Conservation (phyloP, 306 rosid species). For the Fragaria nilgerrensis region DNA sequence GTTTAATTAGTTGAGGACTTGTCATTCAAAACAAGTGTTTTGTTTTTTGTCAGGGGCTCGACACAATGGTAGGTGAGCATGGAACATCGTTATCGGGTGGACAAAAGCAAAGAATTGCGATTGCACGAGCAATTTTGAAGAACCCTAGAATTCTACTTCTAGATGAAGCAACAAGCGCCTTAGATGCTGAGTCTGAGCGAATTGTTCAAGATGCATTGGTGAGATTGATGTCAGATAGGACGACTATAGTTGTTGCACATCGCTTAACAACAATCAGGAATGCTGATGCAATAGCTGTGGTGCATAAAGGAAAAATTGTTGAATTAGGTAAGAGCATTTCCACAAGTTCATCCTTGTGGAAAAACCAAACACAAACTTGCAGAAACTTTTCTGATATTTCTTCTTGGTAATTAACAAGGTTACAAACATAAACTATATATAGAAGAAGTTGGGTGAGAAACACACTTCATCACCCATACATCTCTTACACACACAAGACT, state of each 20-base stretch:
- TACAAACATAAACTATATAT: too few species aligned
- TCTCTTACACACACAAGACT: too few species aligned
- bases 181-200: conserved; percentile 89
- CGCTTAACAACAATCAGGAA: conserved; percentile 84
- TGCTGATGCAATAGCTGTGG: conserved; percentile 79
- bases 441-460: too few species aligned
- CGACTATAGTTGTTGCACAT: conserved; percentile 89
- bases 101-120: conserved; percentile 94
- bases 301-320: conserved; percentile 75
- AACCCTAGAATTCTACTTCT: conserved; percentile 84
- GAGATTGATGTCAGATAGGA: conserved; percentile 59
- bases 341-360: too few species aligned
- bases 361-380: too few species aligned
- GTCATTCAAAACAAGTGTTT: neutral
- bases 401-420: too few species aligned
- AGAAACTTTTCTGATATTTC: too few species aligned
- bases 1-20: neutral
- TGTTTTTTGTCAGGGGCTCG: conserved; percentile 48
- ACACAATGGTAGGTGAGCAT: conserved; percentile 68
- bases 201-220: conserved; percentile 83
- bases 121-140: conserved; percentile 90
- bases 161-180: conserved; percentile 90
- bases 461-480: too few species aligned
- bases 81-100: conserved; percentile 90
- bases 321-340: conserved; percentile 48